Evolutionary conservation across 371 early-diverging fungal genomes (phyloP).

Genomic region (Syncephalastrum racemosum): DNA sequence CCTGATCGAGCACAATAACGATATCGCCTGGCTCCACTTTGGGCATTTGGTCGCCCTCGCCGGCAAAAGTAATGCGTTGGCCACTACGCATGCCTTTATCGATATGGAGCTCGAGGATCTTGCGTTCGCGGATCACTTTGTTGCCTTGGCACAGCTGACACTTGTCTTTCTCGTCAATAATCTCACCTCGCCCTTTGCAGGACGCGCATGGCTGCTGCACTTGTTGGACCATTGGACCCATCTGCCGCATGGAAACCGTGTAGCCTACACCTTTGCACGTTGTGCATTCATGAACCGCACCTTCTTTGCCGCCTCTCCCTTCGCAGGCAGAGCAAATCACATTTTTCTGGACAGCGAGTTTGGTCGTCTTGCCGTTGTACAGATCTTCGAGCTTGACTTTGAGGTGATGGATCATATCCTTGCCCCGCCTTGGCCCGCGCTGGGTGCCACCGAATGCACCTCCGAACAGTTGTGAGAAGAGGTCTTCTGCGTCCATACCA

Average conservation of each 20-base stretch:
- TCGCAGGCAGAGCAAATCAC: conserved; percentile 81
- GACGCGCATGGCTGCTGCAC: conserved; percentile 91
- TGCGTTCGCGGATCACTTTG: conserved; percentile 76
- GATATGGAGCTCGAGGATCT: conserved; percentile 83
- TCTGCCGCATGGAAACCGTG: conserved; percentile 84
- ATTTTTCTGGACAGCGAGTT: conserved; percentile 87
- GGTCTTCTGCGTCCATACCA: conserved; percentile 76
- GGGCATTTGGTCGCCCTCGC: conserved; percentile 91
- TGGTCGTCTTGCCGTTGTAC: conserved; percentile 91
- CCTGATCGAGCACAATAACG: conserved; percentile 89
- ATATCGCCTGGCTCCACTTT: conserved; percentile 79
- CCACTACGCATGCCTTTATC: conserved; percentile 97
- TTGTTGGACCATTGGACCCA: conserved; percentile 98
- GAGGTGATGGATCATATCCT: conserved; percentile 80
- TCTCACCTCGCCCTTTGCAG: conserved; percentile 88
- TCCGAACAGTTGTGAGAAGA: conserved; percentile 85
- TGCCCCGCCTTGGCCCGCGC: conserved; percentile 69
- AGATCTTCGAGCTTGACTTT: conserved; percentile 95
- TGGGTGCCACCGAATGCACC: conserved; percentile 68
- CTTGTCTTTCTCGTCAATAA: conserved; percentile 82
- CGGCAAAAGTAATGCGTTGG: conserved; percentile 87
- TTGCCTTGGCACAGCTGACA: conserved; percentile 88
- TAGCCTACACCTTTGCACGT: conserved; percentile 87
- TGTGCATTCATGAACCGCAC: conserved; percentile 69
- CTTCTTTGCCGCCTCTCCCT: conserved; percentile 79